phyloP scores from a whole-genome alignment of 441 rosid genomes.

The Eutrema salsugineum region DNA sequence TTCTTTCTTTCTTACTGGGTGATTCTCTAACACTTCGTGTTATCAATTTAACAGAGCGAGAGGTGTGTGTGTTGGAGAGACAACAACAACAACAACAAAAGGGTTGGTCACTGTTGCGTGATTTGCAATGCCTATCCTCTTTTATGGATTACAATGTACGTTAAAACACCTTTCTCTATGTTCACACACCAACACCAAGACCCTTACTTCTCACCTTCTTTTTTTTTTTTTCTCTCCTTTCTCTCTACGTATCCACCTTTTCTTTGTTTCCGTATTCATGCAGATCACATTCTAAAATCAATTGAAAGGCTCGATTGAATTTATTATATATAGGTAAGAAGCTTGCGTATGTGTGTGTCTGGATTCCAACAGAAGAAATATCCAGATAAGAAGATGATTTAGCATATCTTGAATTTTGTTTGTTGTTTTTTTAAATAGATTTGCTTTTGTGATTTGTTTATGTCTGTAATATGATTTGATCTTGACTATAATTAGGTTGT shows the following conservation, averaged over 20 bases:
- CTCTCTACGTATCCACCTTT: slow-evolving; percentile 26
- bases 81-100: background rate
- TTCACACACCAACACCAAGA: slow-evolving; percentile 36
- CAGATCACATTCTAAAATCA: slow-evolving; percentile 14
- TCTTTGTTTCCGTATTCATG: background rate
- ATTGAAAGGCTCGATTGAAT: background rate
- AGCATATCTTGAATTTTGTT: background rate
- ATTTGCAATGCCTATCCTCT: slow-evolving; percentile 18
- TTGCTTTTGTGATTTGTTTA: background rate
- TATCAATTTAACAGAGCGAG: slow-evolving; percentile 25
- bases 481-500: slow-evolving; percentile 21
- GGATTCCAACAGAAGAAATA: background rate
- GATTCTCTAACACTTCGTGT: background rate
- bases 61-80: slow-evolving; percentile 13
- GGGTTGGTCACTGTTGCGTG: slow-evolving; percentile 32
- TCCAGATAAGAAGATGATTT: slow-evolving; percentile 9
- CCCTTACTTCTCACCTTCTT: slow-evolving; percentile 33
- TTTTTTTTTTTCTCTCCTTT: background rate
- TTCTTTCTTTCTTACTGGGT: background rate
- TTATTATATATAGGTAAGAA: background rate
- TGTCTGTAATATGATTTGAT: slow-evolving; percentile 13
- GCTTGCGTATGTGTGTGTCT: background rate
- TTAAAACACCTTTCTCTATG: slow-evolving; percentile 23
- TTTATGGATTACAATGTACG: slow-evolving; percentile 29
- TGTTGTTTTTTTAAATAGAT: background rate